phyloP scores from a whole-genome alignment of 202 grass and related monocot genomes.

The Cymbopogon flexuosus region DNA sequence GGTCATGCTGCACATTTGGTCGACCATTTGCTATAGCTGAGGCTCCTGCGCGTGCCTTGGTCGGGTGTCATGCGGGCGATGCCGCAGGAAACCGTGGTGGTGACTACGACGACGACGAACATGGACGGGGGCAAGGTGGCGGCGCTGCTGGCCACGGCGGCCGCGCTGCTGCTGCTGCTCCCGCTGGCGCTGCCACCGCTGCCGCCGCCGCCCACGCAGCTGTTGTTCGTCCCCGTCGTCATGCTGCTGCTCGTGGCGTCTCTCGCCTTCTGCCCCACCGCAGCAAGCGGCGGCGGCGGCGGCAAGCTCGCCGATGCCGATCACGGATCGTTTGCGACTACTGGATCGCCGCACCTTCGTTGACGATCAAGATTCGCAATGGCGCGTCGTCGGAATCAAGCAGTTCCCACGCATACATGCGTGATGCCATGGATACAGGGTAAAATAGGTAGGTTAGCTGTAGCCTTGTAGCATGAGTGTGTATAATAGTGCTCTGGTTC shows the following conservation, averaged over 20 bases:
- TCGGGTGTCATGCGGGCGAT: background rate
- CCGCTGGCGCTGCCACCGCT: constrained; percentile 38
- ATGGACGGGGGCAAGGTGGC: constrained; percentile 15
- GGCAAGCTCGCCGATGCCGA: background rate
- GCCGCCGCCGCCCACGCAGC: constrained; percentile 27
- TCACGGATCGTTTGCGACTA: background rate
- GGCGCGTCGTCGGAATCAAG: background rate
- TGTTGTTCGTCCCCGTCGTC: constrained; percentile 34
- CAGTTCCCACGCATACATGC: background rate
- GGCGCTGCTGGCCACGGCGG: constrained; percentile 21
- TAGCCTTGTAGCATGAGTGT: background rate
- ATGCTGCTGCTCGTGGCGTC: constrained; percentile 33
- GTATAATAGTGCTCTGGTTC: background rate
- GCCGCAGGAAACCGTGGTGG: background rate
- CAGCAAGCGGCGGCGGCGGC: background rate
- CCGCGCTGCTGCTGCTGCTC: constrained; percentile 33
- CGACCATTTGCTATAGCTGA: background rate
- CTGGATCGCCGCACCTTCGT: background rate
- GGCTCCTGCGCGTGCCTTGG: background rate
- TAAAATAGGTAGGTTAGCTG: too few species aligned
- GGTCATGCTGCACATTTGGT: background rate
- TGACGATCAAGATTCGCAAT: background rate
- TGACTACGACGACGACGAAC: background rate
- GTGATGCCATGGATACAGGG: too few species aligned
- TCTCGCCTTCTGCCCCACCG: constrained; percentile 23